Percentiles rank a stretch among this genome's conserved stretches.
Evolutionary conservation across 208 protist species (phyloP).

Genomic region (Tritrichomonas foetus): DNA sequence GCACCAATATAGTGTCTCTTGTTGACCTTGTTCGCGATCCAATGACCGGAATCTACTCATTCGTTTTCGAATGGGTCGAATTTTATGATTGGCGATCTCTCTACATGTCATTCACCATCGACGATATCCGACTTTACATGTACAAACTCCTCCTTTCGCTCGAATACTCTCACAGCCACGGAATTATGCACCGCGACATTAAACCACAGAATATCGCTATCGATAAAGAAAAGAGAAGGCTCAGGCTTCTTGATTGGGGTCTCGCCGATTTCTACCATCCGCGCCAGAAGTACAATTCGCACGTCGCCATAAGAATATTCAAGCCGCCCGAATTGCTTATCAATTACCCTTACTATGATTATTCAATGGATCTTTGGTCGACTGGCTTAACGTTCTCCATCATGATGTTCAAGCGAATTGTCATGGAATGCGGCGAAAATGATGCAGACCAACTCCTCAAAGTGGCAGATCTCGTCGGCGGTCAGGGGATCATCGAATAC

Average conservation of each 20-base stretch:
- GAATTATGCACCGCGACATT: not conserved
- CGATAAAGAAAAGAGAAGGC: slow-evolving; percentile 78
- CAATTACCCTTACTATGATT: not conserved
- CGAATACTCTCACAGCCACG: slow-evolving; percentile 47
- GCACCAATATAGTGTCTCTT: slow-evolving; percentile 94
- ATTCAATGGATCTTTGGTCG: not conserved
- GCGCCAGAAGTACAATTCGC: slow-evolving; percentile 66
- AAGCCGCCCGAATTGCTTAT: not conserved
- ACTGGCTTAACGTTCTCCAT: not conserved
- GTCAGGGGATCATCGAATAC: not conserved
- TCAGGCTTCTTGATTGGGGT: slow-evolving; percentile 83
- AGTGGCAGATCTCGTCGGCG: not conserved
- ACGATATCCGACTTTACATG: slow-evolving; percentile 95
- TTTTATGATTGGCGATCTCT: slow-evolving; percentile 81
- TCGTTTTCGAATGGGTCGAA: slow-evolving; percentile 42
- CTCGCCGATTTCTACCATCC: slow-evolving; percentile 98
- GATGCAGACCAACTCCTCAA: slow-evolving; percentile 31
- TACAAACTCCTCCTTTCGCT: slow-evolving; percentile 81
- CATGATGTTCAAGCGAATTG: not conserved
- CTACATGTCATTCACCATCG: slow-evolving; percentile 84
- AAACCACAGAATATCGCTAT: slow-evolving; percentile 99
- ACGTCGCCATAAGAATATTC: not conserved
- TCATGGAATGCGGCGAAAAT: too few relatives aligned
- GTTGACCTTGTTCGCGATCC: slow-evolving; percentile 91
- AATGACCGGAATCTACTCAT: slow-evolving; percentile 35